Conservation (phyloP, 176 grass and related monocot genomes). For the Aegilops longissima region DNA sequence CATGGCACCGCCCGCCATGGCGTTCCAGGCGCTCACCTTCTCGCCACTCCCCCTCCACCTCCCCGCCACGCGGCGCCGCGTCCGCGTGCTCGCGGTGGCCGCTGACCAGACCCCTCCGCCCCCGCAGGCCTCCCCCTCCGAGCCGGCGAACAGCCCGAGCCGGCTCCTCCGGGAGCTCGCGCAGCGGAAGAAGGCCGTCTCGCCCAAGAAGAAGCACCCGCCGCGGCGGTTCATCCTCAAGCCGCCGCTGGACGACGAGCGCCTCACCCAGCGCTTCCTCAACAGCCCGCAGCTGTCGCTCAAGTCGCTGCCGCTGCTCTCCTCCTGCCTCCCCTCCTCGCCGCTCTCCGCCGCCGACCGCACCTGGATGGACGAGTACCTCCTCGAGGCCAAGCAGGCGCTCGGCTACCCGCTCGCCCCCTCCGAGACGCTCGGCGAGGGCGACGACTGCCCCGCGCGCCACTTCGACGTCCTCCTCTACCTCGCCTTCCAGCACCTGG, state of each 20-base stretch:
- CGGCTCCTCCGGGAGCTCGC: slow-evolving; percentile 88
- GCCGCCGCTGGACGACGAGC: slow-evolving; percentile 88
- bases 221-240: slow-evolving; percentile 88
- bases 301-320: slow-evolving; percentile 85
- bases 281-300: slow-evolving; percentile 96
- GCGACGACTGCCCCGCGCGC: slow-evolving; percentile 76
- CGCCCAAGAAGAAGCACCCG: slow-evolving; percentile 83
- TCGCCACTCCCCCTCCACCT: slow-evolving; percentile 6
- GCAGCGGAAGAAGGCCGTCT: slow-evolving; percentile 77
- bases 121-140: slow-evolving; percentile 13
- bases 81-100: slow-evolving; percentile 27
- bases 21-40: slow-evolving; percentile 42
- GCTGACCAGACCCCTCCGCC: slow-evolving; percentile 42
- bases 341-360: slow-evolving; percentile 73
- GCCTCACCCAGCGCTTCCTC: slow-evolving; percentile 87
- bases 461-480: slow-evolving; percentile 95
- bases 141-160: slow-evolving; percentile 79
- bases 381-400: slow-evolving; percentile 97
- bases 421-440: slow-evolving; percentile 73
- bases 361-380: slow-evolving; percentile 94
- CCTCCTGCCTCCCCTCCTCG: slow-evolving; percentile 84
- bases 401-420: slow-evolving; percentile 93
- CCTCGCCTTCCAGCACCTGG: slow-evolving; percentile 92
- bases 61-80: slow-evolving; percentile 1
- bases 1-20: slow-evolving; percentile 51